phyloP scores from a whole-genome alignment of 306 rosid genomes.

The Echinosophora koreensis region DNA sequence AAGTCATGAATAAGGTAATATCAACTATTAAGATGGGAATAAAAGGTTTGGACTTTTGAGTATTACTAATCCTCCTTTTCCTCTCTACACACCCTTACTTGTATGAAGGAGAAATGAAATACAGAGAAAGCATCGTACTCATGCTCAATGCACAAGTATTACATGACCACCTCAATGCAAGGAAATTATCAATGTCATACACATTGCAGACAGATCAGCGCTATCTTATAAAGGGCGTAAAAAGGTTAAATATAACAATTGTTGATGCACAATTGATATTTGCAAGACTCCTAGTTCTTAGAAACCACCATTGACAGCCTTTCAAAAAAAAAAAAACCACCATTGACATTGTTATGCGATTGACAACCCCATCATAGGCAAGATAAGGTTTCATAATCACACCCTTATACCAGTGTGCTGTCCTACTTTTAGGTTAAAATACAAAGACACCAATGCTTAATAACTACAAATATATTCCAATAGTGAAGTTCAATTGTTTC shows the following conservation, averaged over 20 bases:
- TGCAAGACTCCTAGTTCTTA: neutral
- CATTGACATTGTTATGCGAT: neutral
- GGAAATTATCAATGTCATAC: conserved; percentile 9
- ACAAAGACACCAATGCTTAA: neutral
- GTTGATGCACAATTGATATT: neutral
- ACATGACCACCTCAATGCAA: neutral
- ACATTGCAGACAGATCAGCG: neutral
- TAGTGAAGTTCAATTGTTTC: conserved; percentile 1
- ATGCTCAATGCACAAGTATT: neutral
- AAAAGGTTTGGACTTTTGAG: conserved; percentile 10
- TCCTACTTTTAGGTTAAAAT: conserved; percentile 2
- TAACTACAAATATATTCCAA: neutral
- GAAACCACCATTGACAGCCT: conserved; percentile 10
- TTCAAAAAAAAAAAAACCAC: no score
- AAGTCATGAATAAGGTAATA: conserved; percentile 26
- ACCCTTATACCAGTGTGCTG: neutral
- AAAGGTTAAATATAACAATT: neutral
- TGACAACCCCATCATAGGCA: neutral
- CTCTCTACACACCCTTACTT: neutral
- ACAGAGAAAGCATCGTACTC: neutral
- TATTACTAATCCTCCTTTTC: neutral
- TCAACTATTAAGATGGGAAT: conserved; percentile 18
- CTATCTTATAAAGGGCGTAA: neutral
- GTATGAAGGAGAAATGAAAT: conserved; percentile 7
- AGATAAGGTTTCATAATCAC: neutral